These are phyloP conservation scores for Vigna unguiculata DNA, from an alignment of 306 rosid genomes.

Conservation along the genomic window DNA sequence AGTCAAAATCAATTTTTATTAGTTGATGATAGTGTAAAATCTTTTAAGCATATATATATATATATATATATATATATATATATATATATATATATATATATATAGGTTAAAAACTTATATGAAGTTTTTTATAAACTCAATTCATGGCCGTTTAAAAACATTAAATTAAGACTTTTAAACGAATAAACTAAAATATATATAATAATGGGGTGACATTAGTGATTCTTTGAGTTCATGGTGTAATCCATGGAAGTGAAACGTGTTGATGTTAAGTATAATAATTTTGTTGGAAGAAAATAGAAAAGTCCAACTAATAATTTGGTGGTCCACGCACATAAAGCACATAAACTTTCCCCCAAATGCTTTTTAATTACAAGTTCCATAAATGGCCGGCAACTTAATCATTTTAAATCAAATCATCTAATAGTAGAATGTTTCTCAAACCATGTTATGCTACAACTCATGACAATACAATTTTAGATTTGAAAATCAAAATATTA, in stretches of 20 bases:
- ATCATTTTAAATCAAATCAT: conserved; percentile 20
- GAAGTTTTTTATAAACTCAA: too few species aligned
- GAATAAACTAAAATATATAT: too few species aligned
- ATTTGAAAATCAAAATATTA: background rate
- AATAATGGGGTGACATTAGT: too few species aligned
- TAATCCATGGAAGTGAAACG: background rate
- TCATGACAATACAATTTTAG: background rate
- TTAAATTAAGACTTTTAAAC: too few species aligned
- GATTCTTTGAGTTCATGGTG: conserved; percentile 10
- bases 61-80: too few species aligned
- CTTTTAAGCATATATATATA: too few species aligned
- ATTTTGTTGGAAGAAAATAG: conserved; percentile 12
- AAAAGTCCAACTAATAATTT: conserved; percentile 11
- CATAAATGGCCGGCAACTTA: conserved; percentile 23
- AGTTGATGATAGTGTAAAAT: too few species aligned
- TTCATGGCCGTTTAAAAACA: too few species aligned
- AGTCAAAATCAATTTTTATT: too few species aligned
- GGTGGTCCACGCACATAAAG: conserved; percentile 41
- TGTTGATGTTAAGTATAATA: conserved; percentile 18
- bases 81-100: too few species aligned
- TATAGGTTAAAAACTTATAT: too few species aligned
- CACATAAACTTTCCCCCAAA: conserved; percentile 1
- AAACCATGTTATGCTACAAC: background rate
- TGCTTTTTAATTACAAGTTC: conserved; percentile 30
- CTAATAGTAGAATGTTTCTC: background rate